Evolutionary conservation across 805 yeast species (phyloP), one percentile per base, ranked within the genome.

Genomic region (Cyberlindnera japonica): DNA sequence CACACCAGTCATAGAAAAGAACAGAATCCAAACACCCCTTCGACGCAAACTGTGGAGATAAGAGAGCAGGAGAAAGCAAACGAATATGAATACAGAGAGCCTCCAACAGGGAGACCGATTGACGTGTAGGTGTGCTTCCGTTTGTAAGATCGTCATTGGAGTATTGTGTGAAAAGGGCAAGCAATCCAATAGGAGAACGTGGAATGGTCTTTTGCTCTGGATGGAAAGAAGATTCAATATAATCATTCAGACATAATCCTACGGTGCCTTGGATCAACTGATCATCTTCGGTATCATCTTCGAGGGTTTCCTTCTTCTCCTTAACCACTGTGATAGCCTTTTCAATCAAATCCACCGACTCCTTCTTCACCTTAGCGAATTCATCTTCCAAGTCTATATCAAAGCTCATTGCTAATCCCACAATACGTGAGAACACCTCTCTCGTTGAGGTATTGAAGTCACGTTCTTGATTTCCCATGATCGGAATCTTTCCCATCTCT

Each of bases 371-470:
- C 2, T 63, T 49, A 3, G 50, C 45, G 32, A 81, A 70, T 17
- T 61, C 59, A 1, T 53, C 51, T n/a, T 61, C 62, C 11, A 79
- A 62, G 38, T 81, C 77, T 37, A 87, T 54, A 59, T 90, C 98
- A 60, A 74, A 75, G 4, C 93, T 77, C 23, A 68, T 54, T 1
- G 83, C 72, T 44, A 88, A 64, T 38, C 71, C 71, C 25, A 67
- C 60, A n/a, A 65, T 58, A 36, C 82, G 65, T 7, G 56, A 60
- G 33, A 59, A 59, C 20, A 65, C 53, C 19, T 64, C 69, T 43
- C 55, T 41, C 64, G 60, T 33, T 46, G 65, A 42, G 47, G 24
- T 6, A 55, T 63, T 1, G 50, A 46, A 19, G 22, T 51, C 49
- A 32, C 50, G 48, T 38, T 54, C 48, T 35, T 38, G 26, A 9